Base-by-base conservation (phyloP, 192 early-diverging fungal genomes). In the Backusella australiensis region DNA sequence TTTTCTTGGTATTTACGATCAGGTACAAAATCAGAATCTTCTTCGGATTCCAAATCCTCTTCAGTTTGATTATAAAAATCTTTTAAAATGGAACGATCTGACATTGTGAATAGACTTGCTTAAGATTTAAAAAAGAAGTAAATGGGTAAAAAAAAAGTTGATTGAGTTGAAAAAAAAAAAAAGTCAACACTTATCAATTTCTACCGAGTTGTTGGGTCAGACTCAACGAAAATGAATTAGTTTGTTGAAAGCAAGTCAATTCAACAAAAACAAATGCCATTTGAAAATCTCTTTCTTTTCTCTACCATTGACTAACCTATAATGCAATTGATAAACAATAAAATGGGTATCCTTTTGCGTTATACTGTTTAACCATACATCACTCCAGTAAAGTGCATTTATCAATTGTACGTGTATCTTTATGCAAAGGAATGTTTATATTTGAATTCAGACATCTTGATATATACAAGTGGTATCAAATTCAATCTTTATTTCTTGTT, bases 11-110 rank as follows among this genome's bases (percentile, higher is more conserved):
- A 41, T 53, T 79, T 75, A 75, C 78, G 34, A 26, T 75, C 73
- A 19, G 78, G 78, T 15, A 63, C 65, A 34, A 75, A 79, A 52
- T 79, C 78, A 42, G 74, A 71, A 67, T 79, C 78, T 0, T 71
- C 73, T 23, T 78, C 77, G 38, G 49, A 41, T 69, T 53, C 77
- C 14, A 32, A 15, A 6, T 69, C 67, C 34, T 56, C 14, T 44
- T 71, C 26, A 19, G 42, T 46, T 44, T 71, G 15, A 29, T 71
- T 69, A 69, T 69, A 69, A 21, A 69, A 69, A n/a, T 69, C 36
- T 69, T 69, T 69, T 41, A 69, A 69, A 38, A 38, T 38, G n/a
- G 36, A 35, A 23, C 21, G 36, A 38, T 69, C 36, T 69, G 67
- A 38, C 67, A 69, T 68, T 21, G 3, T 38, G 35, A 36, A 26